Evolutionary conservation across 2,329 filamentous ascomycete genomes (phyloP), one percentile per base, ranked within the genome.

Genomic region (Hypoxylon sp.): DNA sequence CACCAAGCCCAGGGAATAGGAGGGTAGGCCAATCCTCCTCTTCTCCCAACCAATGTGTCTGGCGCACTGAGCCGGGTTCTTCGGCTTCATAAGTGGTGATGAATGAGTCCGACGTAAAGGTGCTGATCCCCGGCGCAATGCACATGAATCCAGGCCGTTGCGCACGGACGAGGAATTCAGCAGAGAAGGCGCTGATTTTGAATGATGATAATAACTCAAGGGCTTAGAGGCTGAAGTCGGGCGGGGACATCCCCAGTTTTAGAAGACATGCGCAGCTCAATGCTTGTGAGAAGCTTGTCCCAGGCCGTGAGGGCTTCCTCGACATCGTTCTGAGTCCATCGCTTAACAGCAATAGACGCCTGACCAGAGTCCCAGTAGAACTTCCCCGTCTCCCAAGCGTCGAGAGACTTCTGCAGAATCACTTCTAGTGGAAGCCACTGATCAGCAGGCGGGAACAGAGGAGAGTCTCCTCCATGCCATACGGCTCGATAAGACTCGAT

Each of bases 1-100:
- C 2, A 3, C 50, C 31, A 3, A 51, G 13, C 20, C 53, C 51
- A 20, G 60, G 60, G 2, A 63, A 25, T 50, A 63, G 48, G 10
- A 63, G 30, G n/a, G 60, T 57, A 17, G 60, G 42, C 60, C 61
- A 63, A 14, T 50, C n/a, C 6, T 42, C n/a, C 8, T 42, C 37
- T 42, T 20, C 11, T 20, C 40, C n/a, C 7, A 42, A 6, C 6
- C 40, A 20, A 42, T 20, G n/a, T 42, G n/a, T 42, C 6, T 20
- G n/a, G n/a, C 40, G 40, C 40, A 8, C 40, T 2, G n/a, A 20
- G 6, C 40, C n/a, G 7, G n/a, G 7, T 8, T 6, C 40, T 42
- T 20, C n/a, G 7, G 40, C 6, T 42, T 20, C n/a, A 42, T 42
- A 42, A 6, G 40, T 42, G n/a, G 40, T 20, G 6, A 42, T 42